Conservation (phyloP, 306 rosid genomes). For the Castanea sativa region DNA sequence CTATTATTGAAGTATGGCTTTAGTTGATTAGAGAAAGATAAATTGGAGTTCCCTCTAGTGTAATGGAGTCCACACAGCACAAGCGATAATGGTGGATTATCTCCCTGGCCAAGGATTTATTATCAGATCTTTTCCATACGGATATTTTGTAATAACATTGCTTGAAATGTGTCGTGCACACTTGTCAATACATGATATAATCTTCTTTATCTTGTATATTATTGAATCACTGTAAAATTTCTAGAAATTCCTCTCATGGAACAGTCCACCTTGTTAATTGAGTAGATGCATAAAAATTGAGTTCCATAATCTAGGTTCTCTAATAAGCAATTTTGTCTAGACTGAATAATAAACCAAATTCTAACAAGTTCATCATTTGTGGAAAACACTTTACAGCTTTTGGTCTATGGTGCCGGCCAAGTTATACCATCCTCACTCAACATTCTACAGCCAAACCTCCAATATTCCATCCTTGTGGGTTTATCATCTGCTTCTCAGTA, state of each 20-base stretch:
- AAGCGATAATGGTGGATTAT: background rate
- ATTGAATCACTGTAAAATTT: background rate
- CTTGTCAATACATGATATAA: background rate
- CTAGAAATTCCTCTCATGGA: background rate
- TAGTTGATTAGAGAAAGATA: background rate
- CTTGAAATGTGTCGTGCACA: background rate
- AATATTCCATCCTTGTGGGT: slow-evolving; percentile 62
- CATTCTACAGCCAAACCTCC: slow-evolving; percentile 57
- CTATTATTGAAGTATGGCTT: background rate
- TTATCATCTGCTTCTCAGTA: slow-evolving; percentile 52
- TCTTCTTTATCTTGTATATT: background rate
- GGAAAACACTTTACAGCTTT: slow-evolving; percentile 49
- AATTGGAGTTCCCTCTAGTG: background rate
- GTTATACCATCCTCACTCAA: slow-evolving; percentile 79
- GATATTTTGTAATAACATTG: background rate
- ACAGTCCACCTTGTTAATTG: background rate
- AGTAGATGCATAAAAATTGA: background rate
- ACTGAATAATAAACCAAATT: slow-evolving; percentile 6
- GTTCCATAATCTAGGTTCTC: background rate
- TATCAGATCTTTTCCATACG: background rate
- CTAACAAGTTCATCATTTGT: slow-evolving; percentile 17
- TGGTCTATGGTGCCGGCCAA: slow-evolving; percentile 87
- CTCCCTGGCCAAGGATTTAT: background rate
- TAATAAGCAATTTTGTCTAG: background rate
- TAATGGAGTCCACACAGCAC: background rate